Evolutionary conservation across 2,329 filamentous ascomycete genomes (phyloP).

Genomic region (Penicillium crustosum): DNA sequence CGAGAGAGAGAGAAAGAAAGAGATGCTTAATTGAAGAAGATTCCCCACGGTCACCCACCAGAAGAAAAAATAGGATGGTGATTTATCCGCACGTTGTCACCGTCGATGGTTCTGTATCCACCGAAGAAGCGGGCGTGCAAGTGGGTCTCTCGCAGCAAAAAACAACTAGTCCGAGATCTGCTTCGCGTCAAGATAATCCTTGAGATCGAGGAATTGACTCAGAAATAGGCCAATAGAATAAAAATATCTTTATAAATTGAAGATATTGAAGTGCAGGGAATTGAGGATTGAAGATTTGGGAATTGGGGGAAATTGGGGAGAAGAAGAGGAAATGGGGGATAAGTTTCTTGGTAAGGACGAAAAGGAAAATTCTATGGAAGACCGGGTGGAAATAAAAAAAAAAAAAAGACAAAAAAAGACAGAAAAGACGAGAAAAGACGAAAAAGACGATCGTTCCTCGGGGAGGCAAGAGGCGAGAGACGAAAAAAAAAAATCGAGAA

Average conservation of each 20-base stretch:
- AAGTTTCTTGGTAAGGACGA: conserved; percentile 10
- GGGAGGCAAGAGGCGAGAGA: conserved; percentile 26
- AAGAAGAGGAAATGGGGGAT: conserved; percentile 15
- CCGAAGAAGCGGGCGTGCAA: conserved; percentile 39
- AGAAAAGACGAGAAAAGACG: conserved; percentile 18
- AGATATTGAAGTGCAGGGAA: neutral
- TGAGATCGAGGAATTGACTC: conserved; percentile 19
- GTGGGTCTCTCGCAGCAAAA: conserved; percentile 39
- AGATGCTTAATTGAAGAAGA: conserved; percentile 37
- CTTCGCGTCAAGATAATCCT: conserved; percentile 35
- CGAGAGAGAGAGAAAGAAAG: conserved; percentile 27
- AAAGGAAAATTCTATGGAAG: conserved; percentile 21
- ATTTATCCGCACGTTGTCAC: conserved; percentile 45
- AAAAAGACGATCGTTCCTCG: conserved; percentile 27
- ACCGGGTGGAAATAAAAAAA: conserved; percentile 21
- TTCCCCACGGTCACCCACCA: conserved; percentile 45
- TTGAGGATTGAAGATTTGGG: neutral
- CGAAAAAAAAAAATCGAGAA: conserved; percentile 14
- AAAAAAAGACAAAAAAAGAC: conserved; percentile 3
- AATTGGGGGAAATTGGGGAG: conserved; percentile 3
- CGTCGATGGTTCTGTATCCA: conserved; percentile 43
- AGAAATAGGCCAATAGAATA: neutral
- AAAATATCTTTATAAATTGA: conserved; percentile 2
- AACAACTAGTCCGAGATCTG: conserved; percentile 38
- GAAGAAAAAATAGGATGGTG: conserved; percentile 36